Conservation (phyloP, 2,329 filamentous ascomycete genomes). For the Beauveria caledonica region DNA sequence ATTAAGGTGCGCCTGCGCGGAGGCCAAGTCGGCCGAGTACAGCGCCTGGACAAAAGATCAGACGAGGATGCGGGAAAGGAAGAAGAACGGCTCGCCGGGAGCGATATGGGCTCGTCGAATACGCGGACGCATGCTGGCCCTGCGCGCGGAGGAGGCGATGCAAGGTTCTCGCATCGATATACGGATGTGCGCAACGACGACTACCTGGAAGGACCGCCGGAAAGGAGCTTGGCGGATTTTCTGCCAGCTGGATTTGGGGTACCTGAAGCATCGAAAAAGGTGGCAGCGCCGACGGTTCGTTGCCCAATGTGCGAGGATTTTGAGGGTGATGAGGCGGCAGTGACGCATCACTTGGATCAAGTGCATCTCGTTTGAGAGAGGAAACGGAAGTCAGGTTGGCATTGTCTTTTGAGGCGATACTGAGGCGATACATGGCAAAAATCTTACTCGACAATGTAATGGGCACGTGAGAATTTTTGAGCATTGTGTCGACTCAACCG, state of each 20-base stretch:
- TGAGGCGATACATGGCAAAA: too few relatives aligned
- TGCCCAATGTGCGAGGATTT: conserved; percentile 62
- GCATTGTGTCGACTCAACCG: too few relatives aligned
- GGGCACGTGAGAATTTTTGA: too few relatives aligned
- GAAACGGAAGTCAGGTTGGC: too few relatives aligned
- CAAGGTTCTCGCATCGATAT: conserved; percentile 23
- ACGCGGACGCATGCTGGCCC: neutral
- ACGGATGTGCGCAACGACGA: conserved; percentile 28
- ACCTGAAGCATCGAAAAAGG: conserved; percentile 16
- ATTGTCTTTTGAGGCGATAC: too few relatives aligned
- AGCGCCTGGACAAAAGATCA: conserved; percentile 40
- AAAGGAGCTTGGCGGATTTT: conserved; percentile 37
- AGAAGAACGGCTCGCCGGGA: neutral
- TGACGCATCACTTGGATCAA: conserved; percentile 55
- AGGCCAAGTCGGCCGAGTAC: conserved; percentile 66
- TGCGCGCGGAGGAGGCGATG: conserved; percentile 9
- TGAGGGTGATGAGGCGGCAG: conserved; percentile 59
- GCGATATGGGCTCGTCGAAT: neutral
- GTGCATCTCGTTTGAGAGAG: conserved; percentile 22
- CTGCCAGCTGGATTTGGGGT: conserved; percentile 32
- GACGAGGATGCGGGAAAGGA: conserved; percentile 12
- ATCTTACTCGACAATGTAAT: too few relatives aligned
- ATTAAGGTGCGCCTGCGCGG: conserved; percentile 70
- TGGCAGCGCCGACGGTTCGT: conserved; percentile 18
- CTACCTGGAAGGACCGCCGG: conserved; percentile 31